Evolutionary conservation across 208 protist genomes (phyloP), one percentile per base, ranked within the genome.

Genomic region (Leishmania turanica): DNA sequence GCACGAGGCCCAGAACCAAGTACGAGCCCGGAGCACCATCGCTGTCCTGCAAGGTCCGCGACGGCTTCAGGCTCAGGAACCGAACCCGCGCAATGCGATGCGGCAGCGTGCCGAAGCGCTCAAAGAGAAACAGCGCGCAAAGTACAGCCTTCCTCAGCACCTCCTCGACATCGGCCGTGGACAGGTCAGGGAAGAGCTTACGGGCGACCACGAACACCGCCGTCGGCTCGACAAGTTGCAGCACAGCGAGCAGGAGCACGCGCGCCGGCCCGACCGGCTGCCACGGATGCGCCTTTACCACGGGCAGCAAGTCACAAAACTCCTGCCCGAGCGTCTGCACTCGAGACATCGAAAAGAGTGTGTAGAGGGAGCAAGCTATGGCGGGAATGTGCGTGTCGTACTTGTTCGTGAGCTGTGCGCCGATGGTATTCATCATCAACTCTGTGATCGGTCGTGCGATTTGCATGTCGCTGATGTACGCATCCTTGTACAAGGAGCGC

Each of bases 401-500:
- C 47, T 81, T 86, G 64, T 96, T 98, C 2, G 93, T 94, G 49
- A 90, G 87, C 78, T 95, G 92, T 6, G 93, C 92, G 27, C 95
- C 95, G 42, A 96, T 87, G 8, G 87, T 78, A 68, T 87, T 81
- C 15, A 92, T 96, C 62, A 96, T 87, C 13, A 96, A 83, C 79
- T 95, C 88, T 21, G 89, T 95, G 17, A 91, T 79, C 24, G 92
- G 95, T 0, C 86, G 90, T 3, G 84, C 89, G 0, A 98, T 73
- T 62, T 90, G 88, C 17, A 68, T 92, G 54, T 96, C 89, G 42
- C 83, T 75, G 75, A 96, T 78, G 79, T 95, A 86, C 24, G 93
- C 91, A 90, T 98, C 95, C 87, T 96, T 98, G 86, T 93, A 98
- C 47, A 90, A 73, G 47, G 95, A 91, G 27, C 95, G 91, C 42